Conservation (phyloP, 306 rosid genomes). For the Abrus pulchellus region DNA sequence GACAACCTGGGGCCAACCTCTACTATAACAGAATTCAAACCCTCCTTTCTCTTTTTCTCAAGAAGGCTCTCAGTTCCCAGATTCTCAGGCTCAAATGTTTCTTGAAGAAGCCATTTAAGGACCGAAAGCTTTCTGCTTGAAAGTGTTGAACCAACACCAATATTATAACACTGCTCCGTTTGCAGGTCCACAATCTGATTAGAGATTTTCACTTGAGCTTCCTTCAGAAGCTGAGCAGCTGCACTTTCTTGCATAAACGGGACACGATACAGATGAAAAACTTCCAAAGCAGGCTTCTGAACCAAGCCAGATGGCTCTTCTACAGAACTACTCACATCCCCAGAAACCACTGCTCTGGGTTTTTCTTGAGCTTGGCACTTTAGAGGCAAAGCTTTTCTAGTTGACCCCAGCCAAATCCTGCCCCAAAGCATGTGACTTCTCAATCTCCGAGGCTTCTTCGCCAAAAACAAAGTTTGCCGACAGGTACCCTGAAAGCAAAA, state of each 20-base stretch:
- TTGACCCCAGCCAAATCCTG: constrained; percentile 44
- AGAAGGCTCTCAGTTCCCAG: constrained; percentile 84
- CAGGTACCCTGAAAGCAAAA: constrained; percentile 65
- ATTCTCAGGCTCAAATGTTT: constrained; percentile 90
- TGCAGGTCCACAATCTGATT: constrained; percentile 72
- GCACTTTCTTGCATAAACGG: constrained; percentile 84
- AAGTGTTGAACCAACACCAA: constrained; percentile 68
- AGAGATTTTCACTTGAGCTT: constrained; percentile 73
- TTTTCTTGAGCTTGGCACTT: constrained; percentile 63
- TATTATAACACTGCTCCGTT: constrained; percentile 84
- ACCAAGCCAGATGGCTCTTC: constrained; percentile 55
- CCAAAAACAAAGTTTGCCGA: constrained; percentile 55
- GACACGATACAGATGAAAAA: constrained; percentile 71
- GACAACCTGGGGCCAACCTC: constrained; percentile 96
- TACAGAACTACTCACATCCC: constrained; percentile 56
- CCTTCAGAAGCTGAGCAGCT: constrained; percentile 71
- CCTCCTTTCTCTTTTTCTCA: constrained; percentile 72
- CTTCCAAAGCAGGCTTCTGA: constrained; percentile 63
- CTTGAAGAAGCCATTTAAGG: constrained; percentile 88
- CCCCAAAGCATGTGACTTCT: constrained; percentile 67
- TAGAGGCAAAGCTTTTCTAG: constrained; percentile 49
- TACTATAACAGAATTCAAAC: constrained; percentile 63
- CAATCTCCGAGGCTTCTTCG: constrained; percentile 49
- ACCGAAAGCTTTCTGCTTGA: constrained; percentile 60
- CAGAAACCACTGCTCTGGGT: constrained; percentile 64